Base-by-base conservation (phyloP, 495 filamentous ascomycete species). In the Penicillium steckii region DNA sequence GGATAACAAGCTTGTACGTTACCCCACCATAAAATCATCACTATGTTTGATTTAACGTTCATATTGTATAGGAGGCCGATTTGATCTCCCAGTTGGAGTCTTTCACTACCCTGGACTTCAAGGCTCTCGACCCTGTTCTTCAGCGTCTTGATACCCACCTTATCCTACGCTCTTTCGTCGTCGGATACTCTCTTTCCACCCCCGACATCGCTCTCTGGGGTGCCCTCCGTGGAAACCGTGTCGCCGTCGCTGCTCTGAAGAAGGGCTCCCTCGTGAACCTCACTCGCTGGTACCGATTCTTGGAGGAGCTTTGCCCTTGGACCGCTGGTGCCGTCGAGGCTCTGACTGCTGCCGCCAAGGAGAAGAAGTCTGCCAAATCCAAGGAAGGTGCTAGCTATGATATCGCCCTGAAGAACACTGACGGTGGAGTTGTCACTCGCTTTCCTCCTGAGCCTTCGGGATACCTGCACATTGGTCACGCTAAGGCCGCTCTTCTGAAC, bases 361-460 rank as follows among this genome's bases (percentile, higher is more conserved):
- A 76, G 53, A 90, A 88, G 76, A 86, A 86, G 60, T 78, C 80
- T 23, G 86, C 84, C 25, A 83, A 83, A 60, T 89, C 84, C 57
- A 91, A 91, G 70, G 88, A 89, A 50, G 91, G 91, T 50, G 91
- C 80, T 22, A 95, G 79, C 75, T 98, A 95, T 71, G 91, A 94
- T 60, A 89, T 98, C 66, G 88, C 86, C 2, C 80, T 98, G 17
- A 85, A 87, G 50, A 86, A 95, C 61, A 86, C 84, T n/a, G 89
- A 89, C 26, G 88, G 94, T 66, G 94, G 94, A 7, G 92, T 97
- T 23, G 89, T 97, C 23, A 94, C 90, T 21, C 78, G 95, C 53
- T 98, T 98, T 75, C 86, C 93, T 13, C 94, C 94, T 1, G 94
- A 98, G 84, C 94, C 94, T 55, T 96, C 93, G 48, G 91, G 91